phyloP scores from a whole-genome alignment of 2,329 filamentous ascomycete genomes.

The Zymoseptoria ardabiliae region DNA sequence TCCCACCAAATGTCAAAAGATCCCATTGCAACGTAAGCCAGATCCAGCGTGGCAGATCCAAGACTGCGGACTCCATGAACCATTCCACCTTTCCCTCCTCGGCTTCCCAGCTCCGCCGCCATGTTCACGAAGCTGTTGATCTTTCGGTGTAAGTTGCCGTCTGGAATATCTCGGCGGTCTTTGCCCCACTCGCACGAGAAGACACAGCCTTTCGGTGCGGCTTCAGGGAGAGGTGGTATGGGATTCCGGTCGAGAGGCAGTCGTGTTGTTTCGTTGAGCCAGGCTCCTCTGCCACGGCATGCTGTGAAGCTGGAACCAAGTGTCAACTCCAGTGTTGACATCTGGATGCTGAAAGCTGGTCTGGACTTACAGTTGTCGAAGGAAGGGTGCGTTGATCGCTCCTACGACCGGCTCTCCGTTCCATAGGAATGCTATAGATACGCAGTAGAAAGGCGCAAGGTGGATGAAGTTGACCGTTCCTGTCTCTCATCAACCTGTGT shows the following conservation, averaged over 20 bases:
- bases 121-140: constrained; percentile 69
- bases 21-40: constrained; percentile 67
- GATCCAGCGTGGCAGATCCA: constrained; percentile 65
- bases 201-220: constrained; percentile 61
- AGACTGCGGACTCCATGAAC: constrained; percentile 68
- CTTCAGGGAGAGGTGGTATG: constrained; percentile 53
- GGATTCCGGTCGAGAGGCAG: constrained; percentile 59
- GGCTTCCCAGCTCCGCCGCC: constrained; percentile 57
- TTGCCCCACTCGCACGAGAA: constrained; percentile 77
- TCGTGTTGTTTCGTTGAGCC: constrained; percentile 56
- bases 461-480: constrained; percentile 74
- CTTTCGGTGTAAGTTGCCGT: constrained; percentile 64
- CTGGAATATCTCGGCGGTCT: constrained; percentile 58
- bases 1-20: constrained; percentile 79
- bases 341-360: not conserved
- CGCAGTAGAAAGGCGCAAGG: constrained; percentile 73
- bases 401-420: constrained; percentile 56
- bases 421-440: constrained; percentile 64
- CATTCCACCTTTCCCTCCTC: constrained; percentile 65
- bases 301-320: constrained; percentile 57
- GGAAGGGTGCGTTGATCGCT: constrained; percentile 64
- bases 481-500: constrained; percentile 14
- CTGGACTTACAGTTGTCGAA: constrained; percentile 28
- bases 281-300: constrained; percentile 59
- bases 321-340: constrained; percentile 2